Evolutionary conservation across 139 green algal species (phyloP).

Genomic region (Picochlorum sp.): DNA sequence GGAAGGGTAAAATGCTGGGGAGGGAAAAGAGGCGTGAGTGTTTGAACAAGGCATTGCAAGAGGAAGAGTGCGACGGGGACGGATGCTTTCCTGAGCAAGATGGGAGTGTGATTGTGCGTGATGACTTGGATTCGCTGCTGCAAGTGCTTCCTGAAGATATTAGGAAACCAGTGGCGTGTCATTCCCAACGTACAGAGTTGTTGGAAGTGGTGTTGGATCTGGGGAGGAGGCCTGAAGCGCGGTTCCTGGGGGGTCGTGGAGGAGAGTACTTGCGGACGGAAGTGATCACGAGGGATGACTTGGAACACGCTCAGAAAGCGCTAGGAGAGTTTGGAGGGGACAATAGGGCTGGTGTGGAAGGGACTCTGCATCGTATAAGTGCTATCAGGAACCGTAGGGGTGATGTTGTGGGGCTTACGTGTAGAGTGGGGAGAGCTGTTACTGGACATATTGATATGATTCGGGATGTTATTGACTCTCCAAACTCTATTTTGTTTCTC

Average conservation of each 20-base stretch:
- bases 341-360: conserved; percentile 64
- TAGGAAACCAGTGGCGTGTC: conserved; percentile 41
- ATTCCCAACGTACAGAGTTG: conserved; percentile 52
- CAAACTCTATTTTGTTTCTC: conserved; percentile 72
- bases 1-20: background rate
- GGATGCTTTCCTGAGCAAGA: conserved; percentile 43
- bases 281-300: conserved; percentile 41
- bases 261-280: conserved; percentile 53
- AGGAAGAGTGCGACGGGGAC: background rate
- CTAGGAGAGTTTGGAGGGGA: conserved; percentile 77
- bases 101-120: conserved; percentile 63
- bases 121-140: conserved; percentile 73
- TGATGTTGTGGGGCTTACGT: conserved; percentile 87
- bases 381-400: conserved; percentile 77
- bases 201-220: conserved; percentile 70
- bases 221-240: conserved; percentile 46
- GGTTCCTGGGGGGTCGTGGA: conserved; percentile 46
- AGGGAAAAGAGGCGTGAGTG: background rate
- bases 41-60: background rate
- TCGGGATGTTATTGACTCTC: conserved; percentile 67
- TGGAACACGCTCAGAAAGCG: conserved; percentile 36
- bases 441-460: conserved; percentile 91
- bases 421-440: conserved; percentile 85
- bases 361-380: conserved; percentile 74
- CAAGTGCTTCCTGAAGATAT: conserved; percentile 70